Evolutionary conservation across 768 basidiomycete species (phyloP), one percentile per base, ranked within the genome.

Genomic region (Psilocybe cyanescens): DNA sequence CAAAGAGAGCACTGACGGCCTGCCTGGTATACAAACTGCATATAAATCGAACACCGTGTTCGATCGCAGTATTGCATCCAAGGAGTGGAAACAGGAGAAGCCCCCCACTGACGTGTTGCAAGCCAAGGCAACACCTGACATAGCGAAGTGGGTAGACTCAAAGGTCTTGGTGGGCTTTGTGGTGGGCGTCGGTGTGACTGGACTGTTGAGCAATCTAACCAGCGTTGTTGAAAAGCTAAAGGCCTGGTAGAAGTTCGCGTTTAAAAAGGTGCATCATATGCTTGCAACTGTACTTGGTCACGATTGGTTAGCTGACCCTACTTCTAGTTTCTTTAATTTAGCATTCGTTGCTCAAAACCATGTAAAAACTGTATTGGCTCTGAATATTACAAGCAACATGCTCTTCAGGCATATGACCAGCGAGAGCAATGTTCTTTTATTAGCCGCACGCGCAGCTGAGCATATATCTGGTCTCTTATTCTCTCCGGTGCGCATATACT

Each of bases 1-100:
- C 31, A 8, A 29, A 3, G 19, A 53, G n/a, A 68, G 67, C 64
- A 68, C 69, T 28, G 71, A 66, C 35, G 71, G 66, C 11, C 58
- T 65, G 8, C 65, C 68, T 14, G 66, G 62, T 2, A 49, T 66
- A 4, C 53, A 63, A 19, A 62, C 54, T 12, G 61, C 65, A 4
- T 63, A 63, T 49, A 55, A 60, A n/a, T 65, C 64, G 12, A 60
- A 57, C 47, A 63, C 44, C 31, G 35, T 39, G 5, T 67, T 67
- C 28, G 64, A 65, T 41, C 17, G 56, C 9, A 45, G 33, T 8
- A 46, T 61, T 14, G 50, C 55, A 24, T 29, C 50, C 29, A 64
- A 60, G 47, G 55, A 65, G 16, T 68, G 65, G 65, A 61, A 58
- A 8, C 58, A 60, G 39, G 63, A 35, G 12, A 46, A 55, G 14